Percentiles rank a stretch among this genome's conserved stretches.
phyloP scores from a whole-genome alignment of 2,329 filamentous ascomycete species.

The Graphium sp. region DNA sequence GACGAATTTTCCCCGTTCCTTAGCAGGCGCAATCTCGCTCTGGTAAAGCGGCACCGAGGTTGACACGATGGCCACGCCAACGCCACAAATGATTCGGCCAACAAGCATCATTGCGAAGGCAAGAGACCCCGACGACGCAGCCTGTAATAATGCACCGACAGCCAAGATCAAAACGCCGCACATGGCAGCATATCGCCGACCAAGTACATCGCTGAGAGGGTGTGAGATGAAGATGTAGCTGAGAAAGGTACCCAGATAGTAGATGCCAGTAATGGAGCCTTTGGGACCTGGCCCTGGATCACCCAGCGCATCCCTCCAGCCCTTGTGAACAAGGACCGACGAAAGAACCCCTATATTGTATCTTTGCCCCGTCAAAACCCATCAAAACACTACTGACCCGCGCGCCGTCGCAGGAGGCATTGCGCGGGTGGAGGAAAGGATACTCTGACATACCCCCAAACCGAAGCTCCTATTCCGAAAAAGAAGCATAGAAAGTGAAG shows the following conservation, averaged over 20 bases:
- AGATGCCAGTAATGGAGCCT: constrained; percentile 36
- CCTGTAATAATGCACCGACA: constrained; percentile 30
- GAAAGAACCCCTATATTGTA: constrained; percentile 42
- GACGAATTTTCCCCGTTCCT: constrained; percentile 34
- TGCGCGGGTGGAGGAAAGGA: too few relatives aligned
- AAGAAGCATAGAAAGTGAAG: constrained; percentile 25
- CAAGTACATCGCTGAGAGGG: constrained; percentile 29
- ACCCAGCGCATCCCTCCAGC: constrained; percentile 29
- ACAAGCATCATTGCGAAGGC: constrained; percentile 29
- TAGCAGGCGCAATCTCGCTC: constrained; percentile 37
- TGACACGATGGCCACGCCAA: constrained; percentile 36
- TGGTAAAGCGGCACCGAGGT: constrained; percentile 41
- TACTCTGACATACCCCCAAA: constrained; percentile 31
- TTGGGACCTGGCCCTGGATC: constrained; percentile 24
- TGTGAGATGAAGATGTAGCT: constrained; percentile 38
- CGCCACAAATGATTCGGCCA: constrained; percentile 32
- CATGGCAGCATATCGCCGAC: constrained; percentile 32
- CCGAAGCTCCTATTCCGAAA: constrained; percentile 29
- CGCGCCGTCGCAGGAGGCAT: too few relatives aligned
- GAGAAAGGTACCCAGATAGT: constrained; percentile 38
- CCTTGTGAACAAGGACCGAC: constrained; percentile 36
- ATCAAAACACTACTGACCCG: too few relatives aligned
- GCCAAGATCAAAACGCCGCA: constrained; percentile 26
- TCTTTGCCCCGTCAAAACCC: too few relatives aligned
- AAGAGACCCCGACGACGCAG: constrained; percentile 19